Evolutionary conservation across 768 basidiomycete species (phyloP), one percentile per base, ranked within the genome.

Genomic region (Lentinula edodes): DNA sequence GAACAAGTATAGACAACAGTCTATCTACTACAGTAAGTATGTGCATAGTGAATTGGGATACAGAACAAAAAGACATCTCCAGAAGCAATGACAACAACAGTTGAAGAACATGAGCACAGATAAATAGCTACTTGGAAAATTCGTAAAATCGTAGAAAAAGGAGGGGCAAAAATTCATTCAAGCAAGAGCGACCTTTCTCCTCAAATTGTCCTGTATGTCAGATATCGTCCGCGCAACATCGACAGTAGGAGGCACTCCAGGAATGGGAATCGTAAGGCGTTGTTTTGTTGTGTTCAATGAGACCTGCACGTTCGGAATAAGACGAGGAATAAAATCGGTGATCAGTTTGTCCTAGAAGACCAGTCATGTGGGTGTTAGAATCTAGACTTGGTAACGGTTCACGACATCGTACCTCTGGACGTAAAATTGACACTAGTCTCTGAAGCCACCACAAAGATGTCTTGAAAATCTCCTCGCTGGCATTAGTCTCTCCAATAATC

Each of bases 361-460:
- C 13, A 32, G 68, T 39, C 16, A 69, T 64, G 48, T 9, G 53
- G 34, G 39, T 32, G 28, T 38, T 28, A n/a, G 32, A 39, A n/a
- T n/a, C 41, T 46, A n/a, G 6, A 58, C 15, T 51, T 18, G 52
- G 46, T 4, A 62, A 28, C 45, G 12, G 48, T 54, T 39, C 53
- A 56, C 12, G 60, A 48, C 52, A 32, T 76, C 80, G 32, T 70
- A 89, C 89, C 67, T 86, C 87, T 55, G 90, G 86, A 68, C 88
- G 89, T 64, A 93, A 80, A 36, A 87, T 78, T 13, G 82, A 76
- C 6, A 89, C 78, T 41, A 89, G 80, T 60, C 91, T 86, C 69
- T 93, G 90, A 65, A 94, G 75, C 91, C 91, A 94, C 91, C 92
- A 93, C 61, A 93, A 75, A 6, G 88, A 84, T 13, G 82, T 84